phyloP scores from a whole-genome alignment of 2,329 filamentous ascomycete genomes.

The Colletotrichum tamarilloi region DNA sequence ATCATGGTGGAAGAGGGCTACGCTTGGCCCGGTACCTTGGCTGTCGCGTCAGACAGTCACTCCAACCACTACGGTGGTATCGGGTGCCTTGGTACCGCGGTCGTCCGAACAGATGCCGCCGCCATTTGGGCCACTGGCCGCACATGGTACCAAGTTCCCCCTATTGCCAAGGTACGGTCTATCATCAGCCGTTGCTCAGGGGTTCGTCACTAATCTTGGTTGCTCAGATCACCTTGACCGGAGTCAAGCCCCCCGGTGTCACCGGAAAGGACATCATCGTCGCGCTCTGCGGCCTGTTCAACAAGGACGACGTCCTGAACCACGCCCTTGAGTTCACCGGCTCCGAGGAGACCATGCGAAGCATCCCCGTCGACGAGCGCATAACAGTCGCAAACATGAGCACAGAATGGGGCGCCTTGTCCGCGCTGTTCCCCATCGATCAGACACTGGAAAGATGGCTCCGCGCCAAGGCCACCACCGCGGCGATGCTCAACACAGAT shows the following conservation, averaged over 20 bases:
- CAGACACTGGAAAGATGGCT: slow-evolving; percentile 77
- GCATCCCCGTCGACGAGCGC: slow-evolving; percentile 77
- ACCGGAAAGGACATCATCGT: slow-evolving; percentile 96
- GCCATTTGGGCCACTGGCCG: slow-evolving; percentile 84
- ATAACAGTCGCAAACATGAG: slow-evolving; percentile 85
- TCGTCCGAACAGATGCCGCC: slow-evolving; percentile 90
- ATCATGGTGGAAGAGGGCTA: slow-evolving; percentile 90
- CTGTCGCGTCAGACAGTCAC: slow-evolving; percentile 83
- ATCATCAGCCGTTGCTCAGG: background rate
- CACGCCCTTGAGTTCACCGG: slow-evolving; percentile 91
- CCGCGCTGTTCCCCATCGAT: slow-evolving; percentile 71
- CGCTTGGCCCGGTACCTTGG: slow-evolving; percentile 84
- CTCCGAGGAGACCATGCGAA: slow-evolving; percentile 79
- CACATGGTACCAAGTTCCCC: slow-evolving; percentile 92
- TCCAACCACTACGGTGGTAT: slow-evolving; percentile 87
- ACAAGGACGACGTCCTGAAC: slow-evolving; percentile 89
- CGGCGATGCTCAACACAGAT: slow-evolving; percentile 68
- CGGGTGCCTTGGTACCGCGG: slow-evolving; percentile 79
- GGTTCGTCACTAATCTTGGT: background rate
- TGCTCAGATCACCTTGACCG: slow-evolving; percentile 75
- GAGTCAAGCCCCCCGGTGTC: slow-evolving; percentile 80
- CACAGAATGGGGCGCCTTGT: slow-evolving; percentile 81
- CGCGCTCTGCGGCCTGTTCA: slow-evolving; percentile 87
- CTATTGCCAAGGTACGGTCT: slow-evolving; percentile 69
- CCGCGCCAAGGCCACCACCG: slow-evolving; percentile 78